These are phyloP conservation scores for Picochlorum sp. DNA, from an alignment of 139 green algal genomes.

Conservation along the genomic window DNA sequence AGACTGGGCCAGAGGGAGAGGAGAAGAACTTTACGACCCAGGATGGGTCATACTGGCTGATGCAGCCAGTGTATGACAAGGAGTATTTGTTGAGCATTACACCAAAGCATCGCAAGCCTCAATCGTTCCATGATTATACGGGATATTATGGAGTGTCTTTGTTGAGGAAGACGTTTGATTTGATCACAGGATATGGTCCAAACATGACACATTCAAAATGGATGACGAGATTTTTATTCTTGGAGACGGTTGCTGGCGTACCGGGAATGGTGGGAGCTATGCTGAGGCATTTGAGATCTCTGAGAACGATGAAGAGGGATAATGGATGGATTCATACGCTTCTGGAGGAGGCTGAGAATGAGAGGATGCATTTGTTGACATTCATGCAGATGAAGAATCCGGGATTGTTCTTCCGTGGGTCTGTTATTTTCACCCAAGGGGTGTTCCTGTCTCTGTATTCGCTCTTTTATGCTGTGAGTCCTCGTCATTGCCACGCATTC, in stretches of 20 bases:
- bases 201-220: conserved; percentile 65
- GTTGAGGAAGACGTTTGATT: conserved; percentile 56
- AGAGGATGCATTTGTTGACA: conserved; percentile 89
- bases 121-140: conserved; percentile 5
- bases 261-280: conserved; percentile 86
- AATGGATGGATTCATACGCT: conserved; percentile 86
- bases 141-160: conserved; percentile 24
- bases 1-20: neutral
- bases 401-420: conserved; percentile 53
- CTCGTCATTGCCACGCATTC: conserved; percentile 69
- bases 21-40: neutral
- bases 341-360: conserved; percentile 94
- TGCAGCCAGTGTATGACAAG: conserved; percentile 49
- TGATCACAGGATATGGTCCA: conserved; percentile 50
- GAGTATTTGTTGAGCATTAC: conserved; percentile 33
- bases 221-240: conserved; percentile 75
- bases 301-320: conserved; percentile 74
- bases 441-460: conserved; percentile 86
- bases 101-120: conserved; percentile 3
- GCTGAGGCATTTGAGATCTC: conserved; percentile 77
- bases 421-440: conserved; percentile 71
- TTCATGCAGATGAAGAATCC: conserved; percentile 84
- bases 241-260: conserved; percentile 88
- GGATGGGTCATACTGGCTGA: conserved; percentile 20
- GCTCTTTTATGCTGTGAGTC: conserved; percentile 71